Conservation (phyloP, 495 filamentous ascomycete species). For the Chaetomium fimeti region DNA sequence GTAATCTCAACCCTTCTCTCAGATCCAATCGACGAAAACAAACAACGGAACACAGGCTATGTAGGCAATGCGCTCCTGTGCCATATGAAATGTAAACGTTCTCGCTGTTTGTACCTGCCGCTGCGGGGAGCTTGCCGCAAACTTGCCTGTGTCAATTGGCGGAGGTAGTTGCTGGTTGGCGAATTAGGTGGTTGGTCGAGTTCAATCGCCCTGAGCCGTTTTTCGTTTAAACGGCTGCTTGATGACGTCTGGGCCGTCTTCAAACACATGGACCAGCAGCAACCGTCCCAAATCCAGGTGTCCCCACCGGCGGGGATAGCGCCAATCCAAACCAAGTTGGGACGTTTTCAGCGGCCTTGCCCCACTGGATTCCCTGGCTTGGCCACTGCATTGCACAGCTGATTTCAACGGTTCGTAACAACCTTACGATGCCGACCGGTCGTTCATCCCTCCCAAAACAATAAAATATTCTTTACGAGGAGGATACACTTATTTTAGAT, state of each 20-base stretch:
- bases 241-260: constrained; percentile 15
- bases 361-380: neutral
- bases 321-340: neutral
- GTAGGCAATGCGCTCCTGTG: constrained; percentile 4
- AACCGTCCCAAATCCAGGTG: neutral
- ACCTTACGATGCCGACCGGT: too few species aligned
- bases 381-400: neutral
- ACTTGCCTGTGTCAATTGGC: neutral
- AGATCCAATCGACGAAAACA: neutral
- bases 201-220: neutral
- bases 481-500: too few species aligned
- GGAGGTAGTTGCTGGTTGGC: too few species aligned
- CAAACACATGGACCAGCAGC: neutral
- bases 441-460: too few species aligned
- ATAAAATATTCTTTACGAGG: too few species aligned
- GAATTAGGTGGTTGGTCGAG: neutral
- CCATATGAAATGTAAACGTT: neutral
- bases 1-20: constrained; percentile 3
- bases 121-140: neutral
- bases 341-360: neutral
- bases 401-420: too few species aligned
- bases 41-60: neutral
- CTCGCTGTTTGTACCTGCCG: neutral
- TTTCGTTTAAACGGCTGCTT: neutral
- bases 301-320: constrained; percentile 2